Evolutionary conservation across 805 yeast species (phyloP), one percentile per base, ranked within the genome.

Genomic region (Myxozyma udenii): DNA sequence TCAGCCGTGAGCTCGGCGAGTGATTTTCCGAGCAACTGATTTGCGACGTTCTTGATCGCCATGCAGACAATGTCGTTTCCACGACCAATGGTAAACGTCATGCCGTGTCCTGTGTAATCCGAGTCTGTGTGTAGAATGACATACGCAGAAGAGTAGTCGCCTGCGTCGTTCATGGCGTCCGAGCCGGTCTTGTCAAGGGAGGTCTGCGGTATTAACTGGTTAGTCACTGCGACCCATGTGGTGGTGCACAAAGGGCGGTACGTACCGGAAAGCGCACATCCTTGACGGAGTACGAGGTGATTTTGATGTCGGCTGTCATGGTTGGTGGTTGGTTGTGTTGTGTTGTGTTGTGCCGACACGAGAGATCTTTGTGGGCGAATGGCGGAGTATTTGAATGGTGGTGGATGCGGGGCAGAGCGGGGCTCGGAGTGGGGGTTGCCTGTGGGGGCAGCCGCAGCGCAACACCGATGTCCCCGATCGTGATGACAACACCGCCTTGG

Each of bases 61-160:
- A 58, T 50, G 44, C 69, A 62, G 11, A 71, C 71, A 14, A 71
- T 51, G 41, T 71, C 72, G 46, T 65, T 68, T 35, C 74, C 74
- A 18, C 72, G 63, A 33, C 74, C 74, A 50, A 66, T 70, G 40
- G 72, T 71, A 64, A 72, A 73, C 3, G 76, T 70, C 72, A 73
- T 71, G 14, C 76, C 76, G 47, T 68, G 68, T 33, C 76, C 76
- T 19, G 59, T 58, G 12, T 69, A 51, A 3, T 58, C 54, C 11
- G 53, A 9, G 38, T 40, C 28, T 2, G 55, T 51, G 2, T 33
- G 24, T 18, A 51, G 35, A 30, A 65, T 64, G 16, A 68, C 57
- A 44, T 68, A 71, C n/a, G 73, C 73, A 37, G 73, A 71, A 9
- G 75, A 70, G 50, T 71, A 71, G 61, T 72, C 74, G 4, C 74